Conservation (phyloP, 2,329 filamentous ascomycete genomes). For the Fusarium sp. region DNA sequence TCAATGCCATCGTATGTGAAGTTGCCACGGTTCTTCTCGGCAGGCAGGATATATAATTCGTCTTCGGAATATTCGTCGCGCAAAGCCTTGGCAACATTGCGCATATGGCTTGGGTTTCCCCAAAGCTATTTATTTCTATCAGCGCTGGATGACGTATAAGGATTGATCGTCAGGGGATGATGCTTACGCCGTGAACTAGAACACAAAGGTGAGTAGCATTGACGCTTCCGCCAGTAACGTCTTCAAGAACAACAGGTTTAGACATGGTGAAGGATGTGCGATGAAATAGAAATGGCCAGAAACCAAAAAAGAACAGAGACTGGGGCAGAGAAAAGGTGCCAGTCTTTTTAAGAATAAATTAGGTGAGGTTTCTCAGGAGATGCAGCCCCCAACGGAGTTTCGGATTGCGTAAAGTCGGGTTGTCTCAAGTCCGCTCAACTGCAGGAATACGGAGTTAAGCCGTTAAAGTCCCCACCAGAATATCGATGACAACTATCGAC, state of each 20-base stretch:
- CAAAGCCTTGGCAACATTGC: slow-evolving; percentile 71
- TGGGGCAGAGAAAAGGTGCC: not conserved
- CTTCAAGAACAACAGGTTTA: slow-evolving; percentile 17
- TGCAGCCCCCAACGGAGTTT: slow-evolving; percentile 34
- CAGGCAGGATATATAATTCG: slow-evolving; percentile 74
- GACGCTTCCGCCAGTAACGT: slow-evolving; percentile 59
- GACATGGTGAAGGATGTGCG: slow-evolving; percentile 38
- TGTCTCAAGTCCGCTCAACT: slow-evolving; percentile 15
- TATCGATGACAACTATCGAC: slow-evolving; percentile 11
- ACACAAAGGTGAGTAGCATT: slow-evolving; percentile 78
- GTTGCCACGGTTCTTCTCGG: slow-evolving; percentile 77
- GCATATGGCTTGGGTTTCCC: slow-evolving; percentile 81
- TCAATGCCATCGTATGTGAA: slow-evolving; percentile 78
- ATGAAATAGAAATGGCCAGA: not conserved
- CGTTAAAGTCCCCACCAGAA: slow-evolving; percentile 21
- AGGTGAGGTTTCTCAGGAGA: slow-evolving; percentile 37
- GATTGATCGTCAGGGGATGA: slow-evolving; percentile 25
- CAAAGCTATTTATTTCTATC: slow-evolving; percentile 67
- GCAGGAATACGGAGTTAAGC: slow-evolving; percentile 25
- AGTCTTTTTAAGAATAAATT: slow-evolving; percentile 8
- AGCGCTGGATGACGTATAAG: slow-evolving; percentile 33
- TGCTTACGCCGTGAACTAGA: slow-evolving; percentile 77
- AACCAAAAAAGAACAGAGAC: not conserved
- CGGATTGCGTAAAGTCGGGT: slow-evolving; percentile 25
- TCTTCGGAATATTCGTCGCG: slow-evolving; percentile 69